A percentile compares a stretch with the other conserved stretches of the same genome.
These are phyloP conservation scores for Piromyces finnis DNA, from an alignment of 192 early-diverging fungal species.

Conservation along the genomic window DNA sequence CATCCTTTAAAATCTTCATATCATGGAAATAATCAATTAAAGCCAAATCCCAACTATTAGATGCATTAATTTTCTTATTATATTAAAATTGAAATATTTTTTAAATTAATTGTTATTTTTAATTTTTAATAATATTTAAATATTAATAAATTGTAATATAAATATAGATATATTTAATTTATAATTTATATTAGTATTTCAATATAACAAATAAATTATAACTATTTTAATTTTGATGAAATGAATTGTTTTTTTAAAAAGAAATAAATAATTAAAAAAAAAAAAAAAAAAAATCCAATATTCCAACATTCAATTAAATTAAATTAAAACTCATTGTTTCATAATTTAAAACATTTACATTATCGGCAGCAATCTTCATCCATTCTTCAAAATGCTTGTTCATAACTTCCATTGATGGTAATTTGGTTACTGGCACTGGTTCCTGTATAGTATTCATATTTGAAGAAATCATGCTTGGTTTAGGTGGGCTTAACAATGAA, in stretches of 20 bases:
- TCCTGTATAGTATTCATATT: neutral
- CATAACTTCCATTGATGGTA: slow-evolving; percentile 18
- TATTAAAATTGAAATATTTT: neutral
- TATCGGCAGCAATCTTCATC: slow-evolving; percentile 95
- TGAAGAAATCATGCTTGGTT: neutral
- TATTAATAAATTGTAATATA: no score
- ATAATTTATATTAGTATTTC: no score
- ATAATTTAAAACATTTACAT: slow-evolving; percentile 33
- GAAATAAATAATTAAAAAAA: no score
- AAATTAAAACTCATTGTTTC: no score
- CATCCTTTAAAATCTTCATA: slow-evolving; percentile 81
- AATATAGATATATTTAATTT: no score
- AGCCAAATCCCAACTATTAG: slow-evolving; percentile 90
- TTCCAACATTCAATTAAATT: no score
- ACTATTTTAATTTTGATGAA: no score
- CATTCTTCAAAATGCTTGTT: slow-evolving; percentile 71
- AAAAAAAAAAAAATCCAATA: no score
- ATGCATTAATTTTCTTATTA: slow-evolving; percentile 79
- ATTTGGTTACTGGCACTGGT: neutral
- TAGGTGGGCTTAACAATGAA: neutral
- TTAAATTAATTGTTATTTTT: neutral
- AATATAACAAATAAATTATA: no score
- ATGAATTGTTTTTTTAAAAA: no score
- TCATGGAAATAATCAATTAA: slow-evolving; percentile 98
- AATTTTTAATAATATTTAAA: neutral